Conservation (phyloP, 805 yeast genomes). For the Danielia reshetovae region DNA sequence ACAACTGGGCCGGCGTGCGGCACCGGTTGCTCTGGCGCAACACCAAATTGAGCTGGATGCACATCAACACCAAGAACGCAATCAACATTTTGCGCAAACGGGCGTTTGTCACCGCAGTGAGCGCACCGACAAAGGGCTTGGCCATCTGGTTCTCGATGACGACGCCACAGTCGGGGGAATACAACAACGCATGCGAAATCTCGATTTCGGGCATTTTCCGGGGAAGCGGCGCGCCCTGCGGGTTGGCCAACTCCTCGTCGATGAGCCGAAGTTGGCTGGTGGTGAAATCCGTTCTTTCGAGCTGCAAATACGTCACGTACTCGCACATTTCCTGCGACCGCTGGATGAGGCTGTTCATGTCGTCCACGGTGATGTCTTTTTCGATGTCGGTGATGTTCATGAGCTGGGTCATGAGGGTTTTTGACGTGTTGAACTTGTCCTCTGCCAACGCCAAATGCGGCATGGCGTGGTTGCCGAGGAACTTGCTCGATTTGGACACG, state of each 20-base stretch:
- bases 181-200: slow-evolving; percentile 55
- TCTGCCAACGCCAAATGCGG: slow-evolving; percentile 51
- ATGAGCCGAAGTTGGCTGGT: slow-evolving; percentile 52
- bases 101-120: slow-evolving; percentile 43
- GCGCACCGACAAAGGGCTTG: slow-evolving; percentile 46
- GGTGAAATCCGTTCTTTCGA: slow-evolving; percentile 55
- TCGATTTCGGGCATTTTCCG: slow-evolving; percentile 49
- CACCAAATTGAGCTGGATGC: slow-evolving; percentile 51
- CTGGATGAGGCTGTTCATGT: slow-evolving; percentile 32
- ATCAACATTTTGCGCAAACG: slow-evolving; percentile 40
- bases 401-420: slow-evolving; percentile 40
- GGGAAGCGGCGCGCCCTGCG: slow-evolving; percentile 75
- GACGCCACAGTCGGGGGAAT: slow-evolving; percentile 88
- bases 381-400: slow-evolving; percentile 41
- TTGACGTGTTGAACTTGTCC: slow-evolving; percentile 41
- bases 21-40: slow-evolving; percentile 67
- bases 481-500: slow-evolving; percentile 59
- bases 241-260: slow-evolving; percentile 68
- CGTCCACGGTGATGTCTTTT: slow-evolving; percentile 34
- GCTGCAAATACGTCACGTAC: slow-evolving; percentile 61
- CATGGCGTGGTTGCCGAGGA: slow-evolving; percentile 56
- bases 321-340: slow-evolving; percentile 56
- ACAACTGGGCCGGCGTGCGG: slow-evolving; percentile 75
- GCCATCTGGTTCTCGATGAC: slow-evolving; percentile 28
- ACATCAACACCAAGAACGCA: slow-evolving; percentile 43